These are phyloP conservation scores for Ulvella scutata DNA, from an alignment of 139 green algal species.

Conservation along the genomic window DNA sequence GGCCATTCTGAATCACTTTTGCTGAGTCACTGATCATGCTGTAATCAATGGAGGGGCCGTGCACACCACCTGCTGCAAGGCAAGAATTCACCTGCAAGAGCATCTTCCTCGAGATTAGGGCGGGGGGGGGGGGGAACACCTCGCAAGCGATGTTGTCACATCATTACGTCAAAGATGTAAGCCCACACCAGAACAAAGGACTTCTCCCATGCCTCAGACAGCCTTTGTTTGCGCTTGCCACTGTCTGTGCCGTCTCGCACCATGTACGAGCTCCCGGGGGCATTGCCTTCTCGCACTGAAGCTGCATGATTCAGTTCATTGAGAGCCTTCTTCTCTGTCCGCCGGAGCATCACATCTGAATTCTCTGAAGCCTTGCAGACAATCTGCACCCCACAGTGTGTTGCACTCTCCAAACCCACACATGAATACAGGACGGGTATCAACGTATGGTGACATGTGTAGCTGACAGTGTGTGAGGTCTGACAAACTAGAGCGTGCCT, in stretches of 20 bases:
- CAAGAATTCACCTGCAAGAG: background rate
- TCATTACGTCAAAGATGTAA: background rate
- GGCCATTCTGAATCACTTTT: background rate
- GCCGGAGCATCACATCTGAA: background rate
- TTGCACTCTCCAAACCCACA: too few relatives aligned
- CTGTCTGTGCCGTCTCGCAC: background rate
- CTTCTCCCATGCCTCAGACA: background rate
- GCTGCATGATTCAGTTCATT: background rate
- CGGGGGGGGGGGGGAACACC: background rate
- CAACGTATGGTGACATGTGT: too few relatives aligned
- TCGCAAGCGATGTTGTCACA: background rate
- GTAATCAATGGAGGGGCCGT: background rate
- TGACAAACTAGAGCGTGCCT: background rate
- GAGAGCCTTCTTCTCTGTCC: background rate
- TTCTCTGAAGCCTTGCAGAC: background rate
- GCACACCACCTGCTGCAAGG: background rate
- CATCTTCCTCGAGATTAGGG: background rate
- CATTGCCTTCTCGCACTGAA: background rate
- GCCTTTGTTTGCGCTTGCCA: background rate
- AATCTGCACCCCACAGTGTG: too few relatives aligned
- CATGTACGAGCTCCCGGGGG: background rate
- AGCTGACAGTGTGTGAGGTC: too few relatives aligned
- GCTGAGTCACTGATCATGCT: background rate
- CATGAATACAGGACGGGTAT: background rate
- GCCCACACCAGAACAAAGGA: background rate